Percentiles rank a stretch among this genome's conserved stretches.
phyloP scores from a whole-genome alignment of 768 basidiomycete species.

The Lactarius sp. region DNA sequence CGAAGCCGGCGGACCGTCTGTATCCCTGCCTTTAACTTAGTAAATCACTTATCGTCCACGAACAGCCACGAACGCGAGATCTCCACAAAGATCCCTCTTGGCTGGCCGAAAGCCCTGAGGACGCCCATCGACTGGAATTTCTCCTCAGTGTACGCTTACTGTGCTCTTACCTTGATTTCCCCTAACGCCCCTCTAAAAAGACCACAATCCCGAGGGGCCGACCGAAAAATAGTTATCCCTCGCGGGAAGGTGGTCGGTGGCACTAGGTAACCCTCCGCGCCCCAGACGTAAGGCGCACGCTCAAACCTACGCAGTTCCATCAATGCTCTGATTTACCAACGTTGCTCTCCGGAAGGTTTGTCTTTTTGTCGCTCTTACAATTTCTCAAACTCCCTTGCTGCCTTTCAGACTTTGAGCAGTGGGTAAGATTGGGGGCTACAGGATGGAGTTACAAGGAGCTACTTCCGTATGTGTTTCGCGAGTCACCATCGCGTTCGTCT shows the following conservation, averaged over 20 bases:
- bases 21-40: not conserved
- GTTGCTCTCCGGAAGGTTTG: conserved; percentile 7
- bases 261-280: not conserved
- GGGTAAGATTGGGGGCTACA: conserved; percentile 20
- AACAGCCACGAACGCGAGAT: conserved; percentile 4
- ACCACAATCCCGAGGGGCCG: not conserved
- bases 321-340: conserved; percentile 15
- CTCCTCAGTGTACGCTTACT: not conserved
- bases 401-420: conserved; percentile 20
- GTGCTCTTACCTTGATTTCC: not conserved
- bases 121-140: conserved; percentile 13
- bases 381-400: not conserved
- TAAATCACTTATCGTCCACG: not conserved
- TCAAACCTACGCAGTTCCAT: not conserved
- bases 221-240: conserved; percentile 1
- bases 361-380: not conserved
- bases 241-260: conserved; percentile 12
- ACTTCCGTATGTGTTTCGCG: not conserved
- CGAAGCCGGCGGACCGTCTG: conserved; percentile 57
- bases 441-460: conserved; percentile 23
- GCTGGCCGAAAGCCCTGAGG: conserved; percentile 2
- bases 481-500: not conserved
- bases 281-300: no score
- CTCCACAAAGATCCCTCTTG: conserved; percentile 6
- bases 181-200: not conserved